These are phyloP conservation scores for Cucurbita ficifolia DNA, from an alignment of 306 rosid genomes.

Conservation along the genomic window DNA sequence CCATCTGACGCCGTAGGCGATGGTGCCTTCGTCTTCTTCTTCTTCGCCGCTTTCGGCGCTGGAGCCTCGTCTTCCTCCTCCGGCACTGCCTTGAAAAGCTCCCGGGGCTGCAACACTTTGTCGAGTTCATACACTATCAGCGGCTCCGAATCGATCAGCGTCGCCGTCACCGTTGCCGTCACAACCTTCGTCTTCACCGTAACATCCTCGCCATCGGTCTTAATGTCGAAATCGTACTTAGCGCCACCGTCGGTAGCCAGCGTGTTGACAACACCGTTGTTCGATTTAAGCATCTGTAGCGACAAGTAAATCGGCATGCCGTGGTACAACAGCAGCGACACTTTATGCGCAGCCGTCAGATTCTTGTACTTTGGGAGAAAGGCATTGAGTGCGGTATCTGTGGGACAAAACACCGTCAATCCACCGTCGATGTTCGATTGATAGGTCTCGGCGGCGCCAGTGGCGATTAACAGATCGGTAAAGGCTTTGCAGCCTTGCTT, in stretches of 20 bases:
- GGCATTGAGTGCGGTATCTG: slow-evolving; percentile 30
- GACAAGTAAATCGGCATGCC: slow-evolving; percentile 70
- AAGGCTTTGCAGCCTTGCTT: slow-evolving; percentile 88
- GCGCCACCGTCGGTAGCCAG: slow-evolving; percentile 62
- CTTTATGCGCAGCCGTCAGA: slow-evolving; percentile 40
- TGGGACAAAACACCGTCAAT: slow-evolving; percentile 78
- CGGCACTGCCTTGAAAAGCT: slow-evolving; percentile 45
- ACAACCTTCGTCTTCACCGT: slow-evolving; percentile 46
- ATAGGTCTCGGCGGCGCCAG: slow-evolving; percentile 48
- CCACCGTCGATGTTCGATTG: slow-evolving; percentile 57
- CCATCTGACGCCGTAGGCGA: slow-evolving; percentile 1
- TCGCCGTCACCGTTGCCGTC: slow-evolving; percentile 45
- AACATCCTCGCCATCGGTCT: slow-evolving; percentile 68
- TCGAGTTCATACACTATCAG: slow-evolving; percentile 49
- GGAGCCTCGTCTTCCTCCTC: slow-evolving; percentile 14
- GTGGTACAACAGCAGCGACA: slow-evolving; percentile 49
- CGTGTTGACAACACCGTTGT: slow-evolving; percentile 68
- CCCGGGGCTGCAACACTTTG: slow-evolving; percentile 62
- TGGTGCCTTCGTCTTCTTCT: background rate
- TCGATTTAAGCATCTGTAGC: slow-evolving; percentile 54
- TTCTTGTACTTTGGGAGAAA: slow-evolving; percentile 66
- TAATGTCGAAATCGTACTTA: slow-evolving; percentile 73
- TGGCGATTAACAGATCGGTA: slow-evolving; percentile 32
- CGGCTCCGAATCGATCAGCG: slow-evolving; percentile 70
- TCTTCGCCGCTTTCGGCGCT: background rate